These are phyloP conservation scores for Mycogone perniciosa DNA, from an alignment of 2,329 filamentous ascomycete genomes.

Conservation along the genomic window DNA sequence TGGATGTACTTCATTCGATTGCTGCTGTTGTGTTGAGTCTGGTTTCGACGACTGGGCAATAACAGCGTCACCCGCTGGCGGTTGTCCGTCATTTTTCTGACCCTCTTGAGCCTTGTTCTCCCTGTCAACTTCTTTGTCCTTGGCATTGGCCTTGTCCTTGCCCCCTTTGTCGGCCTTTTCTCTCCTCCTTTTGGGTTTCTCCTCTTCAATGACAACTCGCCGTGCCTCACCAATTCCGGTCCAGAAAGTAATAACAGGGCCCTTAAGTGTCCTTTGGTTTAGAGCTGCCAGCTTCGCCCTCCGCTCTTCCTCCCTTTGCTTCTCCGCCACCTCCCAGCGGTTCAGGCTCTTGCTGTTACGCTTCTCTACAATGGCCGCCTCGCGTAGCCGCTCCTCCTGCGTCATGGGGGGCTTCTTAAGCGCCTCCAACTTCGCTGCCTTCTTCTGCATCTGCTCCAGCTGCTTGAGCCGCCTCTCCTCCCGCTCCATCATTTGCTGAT, in stretches of 20 bases:
- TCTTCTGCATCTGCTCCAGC: slow-evolving; percentile 59
- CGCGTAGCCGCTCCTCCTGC: slow-evolving; percentile 75
- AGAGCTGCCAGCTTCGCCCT: slow-evolving; percentile 78
- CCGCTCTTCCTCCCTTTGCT: slow-evolving; percentile 77
- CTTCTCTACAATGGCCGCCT: slow-evolving; percentile 77
- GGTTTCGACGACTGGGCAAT: slow-evolving; percentile 9
- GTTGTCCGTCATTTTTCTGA: neutral
- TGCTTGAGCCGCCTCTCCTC: slow-evolving; percentile 66
- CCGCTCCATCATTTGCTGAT: slow-evolving; percentile 68
- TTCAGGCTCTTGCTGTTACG: slow-evolving; percentile 86
- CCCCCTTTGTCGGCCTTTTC: slow-evolving; percentile 32
- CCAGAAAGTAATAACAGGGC: slow-evolving; percentile 87
- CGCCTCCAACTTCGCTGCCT: slow-evolving; percentile 64
- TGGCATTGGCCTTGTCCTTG: slow-evolving; percentile 25
- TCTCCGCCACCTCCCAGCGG: slow-evolving; percentile 90
- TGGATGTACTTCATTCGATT: slow-evolving; percentile 1
- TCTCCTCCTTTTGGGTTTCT: slow-evolving; percentile 54
- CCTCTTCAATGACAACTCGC: slow-evolving; percentile 57
- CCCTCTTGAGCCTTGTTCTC: neutral
- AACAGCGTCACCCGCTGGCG: neutral
- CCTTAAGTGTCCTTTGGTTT: slow-evolving; percentile 78
- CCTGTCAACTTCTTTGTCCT: slow-evolving; percentile 14
- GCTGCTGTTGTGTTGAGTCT: neutral
- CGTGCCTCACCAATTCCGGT: slow-evolving; percentile 79
- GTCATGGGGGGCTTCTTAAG: slow-evolving; percentile 76